Conservation (phyloP, 768 basidiomycete genomes). For the Trametes maxima region DNA sequence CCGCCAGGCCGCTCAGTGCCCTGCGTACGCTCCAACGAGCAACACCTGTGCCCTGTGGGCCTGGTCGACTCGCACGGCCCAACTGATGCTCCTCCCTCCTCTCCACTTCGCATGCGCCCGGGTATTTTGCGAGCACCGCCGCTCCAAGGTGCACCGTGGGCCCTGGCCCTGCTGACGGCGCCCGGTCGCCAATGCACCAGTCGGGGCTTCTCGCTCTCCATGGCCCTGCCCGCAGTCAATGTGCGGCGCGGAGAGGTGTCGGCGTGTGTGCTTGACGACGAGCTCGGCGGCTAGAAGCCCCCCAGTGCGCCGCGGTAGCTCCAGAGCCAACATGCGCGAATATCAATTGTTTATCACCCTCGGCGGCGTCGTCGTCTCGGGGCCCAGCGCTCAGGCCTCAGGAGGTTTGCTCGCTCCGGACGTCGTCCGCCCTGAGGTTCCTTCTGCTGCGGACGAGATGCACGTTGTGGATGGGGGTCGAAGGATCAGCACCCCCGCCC, state of each 20-base stretch:
- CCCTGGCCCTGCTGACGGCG: background rate
- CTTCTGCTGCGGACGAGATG: background rate
- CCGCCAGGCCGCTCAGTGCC: too few relatives aligned
- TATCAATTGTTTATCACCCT: background rate
- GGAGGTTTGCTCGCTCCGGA: background rate
- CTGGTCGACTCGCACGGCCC: constrained; percentile 5
- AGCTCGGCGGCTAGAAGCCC: constrained; percentile 2
- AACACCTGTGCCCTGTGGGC: too few relatives aligned
- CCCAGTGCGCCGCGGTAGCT: background rate
- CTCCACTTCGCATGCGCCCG: constrained; percentile 15
- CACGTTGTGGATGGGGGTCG: background rate
- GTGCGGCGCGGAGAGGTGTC: too few relatives aligned
- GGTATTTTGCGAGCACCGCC: constrained; percentile 1
- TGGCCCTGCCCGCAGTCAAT: too few relatives aligned
- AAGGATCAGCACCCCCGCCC: background rate
- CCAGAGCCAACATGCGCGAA: background rate
- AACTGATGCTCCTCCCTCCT: constrained; percentile 16
- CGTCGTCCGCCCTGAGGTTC: background rate
- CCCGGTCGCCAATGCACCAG: background rate
- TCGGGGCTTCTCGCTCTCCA: too few relatives aligned
- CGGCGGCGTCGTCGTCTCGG: constrained; percentile 6
- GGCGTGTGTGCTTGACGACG: too few relatives aligned
- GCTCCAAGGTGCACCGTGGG: constrained; percentile 7
- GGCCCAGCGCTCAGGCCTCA: constrained; percentile 1
- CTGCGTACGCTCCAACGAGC: too few relatives aligned